Conservation (phyloP, 352 stramenopile species). For the Globisporangium rhizosaccharum region DNA sequence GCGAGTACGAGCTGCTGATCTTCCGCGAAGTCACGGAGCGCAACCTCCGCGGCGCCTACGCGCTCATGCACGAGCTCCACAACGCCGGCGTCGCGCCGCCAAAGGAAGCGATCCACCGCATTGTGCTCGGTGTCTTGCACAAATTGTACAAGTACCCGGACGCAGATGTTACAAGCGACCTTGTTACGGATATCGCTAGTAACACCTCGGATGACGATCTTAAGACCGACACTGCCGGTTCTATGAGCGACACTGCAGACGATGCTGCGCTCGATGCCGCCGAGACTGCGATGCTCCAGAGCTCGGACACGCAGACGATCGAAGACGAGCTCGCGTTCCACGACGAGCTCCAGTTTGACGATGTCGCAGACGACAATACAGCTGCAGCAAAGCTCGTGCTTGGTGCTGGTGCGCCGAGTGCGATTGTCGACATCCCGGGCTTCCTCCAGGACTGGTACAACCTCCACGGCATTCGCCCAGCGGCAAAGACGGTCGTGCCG, state of each 20-base stretch:
- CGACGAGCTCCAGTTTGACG: constrained; percentile 32
- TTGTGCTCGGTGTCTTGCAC: constrained; percentile 58
- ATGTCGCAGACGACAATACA: constrained; percentile 24
- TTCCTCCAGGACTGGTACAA: constrained; percentile 89
- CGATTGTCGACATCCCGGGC: constrained; percentile 48
- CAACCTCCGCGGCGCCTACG: constrained; percentile 45
- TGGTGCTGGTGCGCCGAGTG: constrained; percentile 34
- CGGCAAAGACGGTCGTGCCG: constrained; percentile 71
- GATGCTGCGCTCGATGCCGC: constrained; percentile 19
- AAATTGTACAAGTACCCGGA: constrained; percentile 22
- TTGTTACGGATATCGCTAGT: not conserved
- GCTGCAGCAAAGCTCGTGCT: constrained; percentile 17
- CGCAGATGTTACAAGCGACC: not conserved
- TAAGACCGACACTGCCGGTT: constrained; percentile 8
- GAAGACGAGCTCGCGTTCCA: constrained; percentile 36
- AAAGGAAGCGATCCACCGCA: constrained; percentile 62
- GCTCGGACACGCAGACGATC: constrained; percentile 38
- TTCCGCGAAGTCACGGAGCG: constrained; percentile 47
- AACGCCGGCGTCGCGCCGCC: constrained; percentile 62
- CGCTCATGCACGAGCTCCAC: constrained; percentile 78
- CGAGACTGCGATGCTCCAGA: constrained; percentile 26
- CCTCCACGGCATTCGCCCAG: constrained; percentile 55
- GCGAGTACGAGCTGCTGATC: constrained; percentile 68
- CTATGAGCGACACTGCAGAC: constrained; percentile 11
- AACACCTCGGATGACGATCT: constrained; percentile 9